A percentile compares a stretch with the other conserved stretches of the same genome.
These are phyloP conservation scores for Pilobolus umbonatus DNA, from an alignment of 192 early-diverging fungal genomes.

Conservation along the genomic window DNA sequence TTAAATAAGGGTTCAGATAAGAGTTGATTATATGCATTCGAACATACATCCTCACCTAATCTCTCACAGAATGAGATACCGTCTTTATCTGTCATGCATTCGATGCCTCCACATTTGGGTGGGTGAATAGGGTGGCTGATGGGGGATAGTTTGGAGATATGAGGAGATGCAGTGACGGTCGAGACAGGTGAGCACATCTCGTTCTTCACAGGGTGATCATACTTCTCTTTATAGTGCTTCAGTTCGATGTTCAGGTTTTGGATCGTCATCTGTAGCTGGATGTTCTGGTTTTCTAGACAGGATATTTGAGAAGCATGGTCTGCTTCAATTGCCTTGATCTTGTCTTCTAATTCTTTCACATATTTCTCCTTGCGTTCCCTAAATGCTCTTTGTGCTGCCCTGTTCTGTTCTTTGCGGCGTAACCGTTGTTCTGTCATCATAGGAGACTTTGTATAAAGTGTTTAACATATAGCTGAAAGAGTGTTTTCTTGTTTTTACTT, in stretches of 20 bases:
- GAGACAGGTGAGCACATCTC: background rate
- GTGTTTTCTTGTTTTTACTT: background rate
- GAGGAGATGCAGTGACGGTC: background rate
- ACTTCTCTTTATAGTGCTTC: background rate
- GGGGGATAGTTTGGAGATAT: background rate
- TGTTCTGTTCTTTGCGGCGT: slow-evolving; percentile 35
- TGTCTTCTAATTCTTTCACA: slow-evolving; percentile 72
- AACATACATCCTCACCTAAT: slow-evolving; percentile 30
- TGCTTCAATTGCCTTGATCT: slow-evolving; percentile 65
- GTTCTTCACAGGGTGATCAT: background rate
- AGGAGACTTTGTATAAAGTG: background rate
- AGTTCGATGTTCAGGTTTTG: background rate
- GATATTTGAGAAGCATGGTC: slow-evolving; percentile 39
- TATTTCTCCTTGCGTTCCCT: slow-evolving; percentile 85
- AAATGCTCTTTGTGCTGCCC: slow-evolving; percentile 58
- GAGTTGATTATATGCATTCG: slow-evolving; percentile 24
- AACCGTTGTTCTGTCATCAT: slow-evolving; percentile 5
- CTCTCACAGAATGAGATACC: slow-evolving; percentile 30
- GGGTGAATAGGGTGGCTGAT: background rate
- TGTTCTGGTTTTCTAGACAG: slow-evolving; percentile 28
- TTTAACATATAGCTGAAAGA: background rate
- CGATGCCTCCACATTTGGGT: too few species aligned
- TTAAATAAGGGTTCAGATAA: slow-evolving; percentile 30
- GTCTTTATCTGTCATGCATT: slow-evolving; percentile 25
- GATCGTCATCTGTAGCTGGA: too few species aligned